phyloP scores from a whole-genome alignment of 2,329 filamentous ascomycete genomes.

The Fusarium torulosum region DNA sequence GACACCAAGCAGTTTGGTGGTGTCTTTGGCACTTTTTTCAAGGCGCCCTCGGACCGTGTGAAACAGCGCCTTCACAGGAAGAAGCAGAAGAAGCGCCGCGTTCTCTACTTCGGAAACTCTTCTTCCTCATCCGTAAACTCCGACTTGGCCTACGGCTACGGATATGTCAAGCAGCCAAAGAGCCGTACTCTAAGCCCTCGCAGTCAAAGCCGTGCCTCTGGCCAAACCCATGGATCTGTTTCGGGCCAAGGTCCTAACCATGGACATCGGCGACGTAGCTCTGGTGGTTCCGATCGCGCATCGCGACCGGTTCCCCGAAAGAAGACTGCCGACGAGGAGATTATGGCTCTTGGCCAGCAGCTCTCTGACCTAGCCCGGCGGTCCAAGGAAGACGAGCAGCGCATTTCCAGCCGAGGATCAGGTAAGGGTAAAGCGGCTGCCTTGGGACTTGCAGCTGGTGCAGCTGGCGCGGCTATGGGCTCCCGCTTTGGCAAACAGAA shows the following conservation, averaged over 20 bases:
- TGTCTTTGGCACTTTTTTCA: slow-evolving; percentile 73
- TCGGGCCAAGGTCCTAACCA: slow-evolving; percentile 26
- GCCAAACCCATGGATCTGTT: slow-evolving; percentile 25
- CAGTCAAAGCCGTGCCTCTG: slow-evolving; percentile 42
- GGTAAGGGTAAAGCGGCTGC: slow-evolving; percentile 43
- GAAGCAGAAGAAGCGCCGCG: slow-evolving; percentile 63
- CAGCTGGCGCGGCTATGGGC: slow-evolving; percentile 57
- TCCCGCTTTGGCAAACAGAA: slow-evolving; percentile 55
- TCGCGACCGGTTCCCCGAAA: slow-evolving; percentile 41
- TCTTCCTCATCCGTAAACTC: slow-evolving; percentile 77
- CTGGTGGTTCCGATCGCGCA: slow-evolving; percentile 33
- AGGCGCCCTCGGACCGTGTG: slow-evolving; percentile 64
- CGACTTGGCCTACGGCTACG: slow-evolving; percentile 76
- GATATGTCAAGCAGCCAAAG: slow-evolving; percentile 62
- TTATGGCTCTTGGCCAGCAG: slow-evolving; percentile 66
- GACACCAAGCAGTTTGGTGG: slow-evolving; percentile 63
- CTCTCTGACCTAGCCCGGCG: slow-evolving; percentile 65
- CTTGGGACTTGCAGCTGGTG: slow-evolving; percentile 50
- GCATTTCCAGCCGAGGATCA: slow-evolving; percentile 52
- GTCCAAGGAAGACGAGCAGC: slow-evolving; percentile 64
- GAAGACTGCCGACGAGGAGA: slow-evolving; percentile 68
- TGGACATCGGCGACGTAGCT: slow-evolving; percentile 38
- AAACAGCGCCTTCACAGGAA: slow-evolving; percentile 56
- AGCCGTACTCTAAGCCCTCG: slow-evolving; percentile 48
- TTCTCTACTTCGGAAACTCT: slow-evolving; percentile 71